A percentile compares a stretch with the other conserved stretches of the same genome.
Conservation (phyloP, 352 stramenopile species). For the Globisporangium viniferum region DNA sequence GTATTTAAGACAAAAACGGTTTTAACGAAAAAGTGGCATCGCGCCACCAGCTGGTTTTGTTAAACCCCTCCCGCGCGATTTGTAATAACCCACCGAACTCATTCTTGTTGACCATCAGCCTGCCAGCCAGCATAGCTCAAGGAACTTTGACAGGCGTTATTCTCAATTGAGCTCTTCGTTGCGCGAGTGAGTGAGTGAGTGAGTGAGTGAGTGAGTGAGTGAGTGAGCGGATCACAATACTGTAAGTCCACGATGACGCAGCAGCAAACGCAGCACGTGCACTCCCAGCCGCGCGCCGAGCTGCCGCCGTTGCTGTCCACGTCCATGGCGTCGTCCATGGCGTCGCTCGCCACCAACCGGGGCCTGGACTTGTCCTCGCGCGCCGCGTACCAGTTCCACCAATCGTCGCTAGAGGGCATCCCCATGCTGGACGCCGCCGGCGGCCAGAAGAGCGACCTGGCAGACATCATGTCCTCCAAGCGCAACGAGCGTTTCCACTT, state of each 20-base stretch:
- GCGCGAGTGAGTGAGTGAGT: neutral
- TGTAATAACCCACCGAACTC: no score
- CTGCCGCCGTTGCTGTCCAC: conserved; percentile 1
- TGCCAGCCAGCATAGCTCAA: no score
- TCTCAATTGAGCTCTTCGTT: neutral
- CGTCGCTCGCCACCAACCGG: neutral
- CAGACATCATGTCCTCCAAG: conserved; percentile 14
- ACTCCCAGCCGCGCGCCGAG: neutral
- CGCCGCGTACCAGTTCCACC: conserved; percentile 2
- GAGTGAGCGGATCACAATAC: neutral
- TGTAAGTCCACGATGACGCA: neutral
- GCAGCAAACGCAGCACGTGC: neutral
- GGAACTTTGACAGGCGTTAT: neutral
- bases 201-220: neutral
- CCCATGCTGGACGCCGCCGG: conserved; percentile 3
- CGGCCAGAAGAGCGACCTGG: conserved; percentile 2
- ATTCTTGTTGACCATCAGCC: no score
- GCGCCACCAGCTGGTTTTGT: neutral
- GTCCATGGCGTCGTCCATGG: neutral
- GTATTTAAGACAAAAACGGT: neutral
- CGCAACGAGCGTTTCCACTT: neutral
- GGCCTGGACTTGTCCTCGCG: conserved; percentile 10
- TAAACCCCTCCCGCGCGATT: neutral
- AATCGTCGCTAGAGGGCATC: neutral
- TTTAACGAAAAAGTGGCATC: neutral